These are phyloP conservation scores for Torulaspora maleeae DNA, from an alignment of 805 yeast genomes.

Conservation along the genomic window DNA sequence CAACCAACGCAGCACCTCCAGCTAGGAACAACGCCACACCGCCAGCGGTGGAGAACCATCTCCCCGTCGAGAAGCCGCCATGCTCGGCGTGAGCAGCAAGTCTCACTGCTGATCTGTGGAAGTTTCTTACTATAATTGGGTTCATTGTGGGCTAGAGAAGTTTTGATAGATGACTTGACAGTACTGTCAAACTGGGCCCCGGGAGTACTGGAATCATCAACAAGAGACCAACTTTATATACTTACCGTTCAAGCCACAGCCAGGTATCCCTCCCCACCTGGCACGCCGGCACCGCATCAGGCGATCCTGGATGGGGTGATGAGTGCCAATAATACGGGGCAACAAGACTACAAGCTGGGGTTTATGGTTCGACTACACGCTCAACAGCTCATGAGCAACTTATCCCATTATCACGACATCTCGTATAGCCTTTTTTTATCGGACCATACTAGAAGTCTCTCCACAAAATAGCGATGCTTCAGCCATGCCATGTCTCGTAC, in stretches of 20 bases:
- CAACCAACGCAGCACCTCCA: constrained; percentile 14
- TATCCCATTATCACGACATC: not conserved
- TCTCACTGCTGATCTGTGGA: constrained; percentile 16
- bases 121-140: constrained; percentile 18
- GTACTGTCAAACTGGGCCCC: not conserved
- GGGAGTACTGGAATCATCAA: too few relatives aligned
- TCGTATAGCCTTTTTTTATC: not conserved
- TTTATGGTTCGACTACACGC: too few relatives aligned
- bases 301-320: too few relatives aligned
- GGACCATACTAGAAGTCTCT: not conserved
- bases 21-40: constrained; percentile 16
- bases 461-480: constrained; percentile 1
- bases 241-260: too few relatives aligned
- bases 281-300: too few relatives aligned
- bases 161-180: not conserved
- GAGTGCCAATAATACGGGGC: too few relatives aligned
- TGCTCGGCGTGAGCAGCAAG: constrained; percentile 7
- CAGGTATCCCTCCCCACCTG: too few relatives aligned
- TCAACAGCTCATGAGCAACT: too few relatives aligned
- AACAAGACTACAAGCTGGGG: too few relatives aligned
- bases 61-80: constrained; percentile 6
- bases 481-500: not conserved
- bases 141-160: constrained; percentile 7
- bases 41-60: constrained; percentile 14
- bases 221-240: too few relatives aligned